Evolutionary conservation across 768 basidiomycete genomes (phyloP), one percentile per base, ranked within the genome.

Genomic region (Psilocybe sp.): DNA sequence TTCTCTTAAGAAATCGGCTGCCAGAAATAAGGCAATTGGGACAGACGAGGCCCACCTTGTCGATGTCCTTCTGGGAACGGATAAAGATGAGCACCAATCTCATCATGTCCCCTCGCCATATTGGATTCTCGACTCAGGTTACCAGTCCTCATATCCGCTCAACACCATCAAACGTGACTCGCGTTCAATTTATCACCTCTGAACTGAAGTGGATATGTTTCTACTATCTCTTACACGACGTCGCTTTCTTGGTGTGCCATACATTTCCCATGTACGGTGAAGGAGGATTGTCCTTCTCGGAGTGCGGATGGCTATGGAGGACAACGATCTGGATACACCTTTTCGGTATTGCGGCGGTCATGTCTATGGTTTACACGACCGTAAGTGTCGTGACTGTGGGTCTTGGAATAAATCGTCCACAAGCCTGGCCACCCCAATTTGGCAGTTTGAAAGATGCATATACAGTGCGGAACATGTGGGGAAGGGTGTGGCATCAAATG

Each of bases 401-500:
- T 10, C 5, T 53, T 2, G 60, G 66, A 0, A 37, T 64, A 6
- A 63, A 64, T 14, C 40, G 65, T 13, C 70, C 71, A 0, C 52
- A 58, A 15, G 64, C 67, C 28, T 78, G 75, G 74, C 72, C 73
- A 1, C 62, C 60, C 15, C 16, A 72, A 8, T 76, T 69, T 47
- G 71, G 72, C 73, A 69, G 51, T 70, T 71, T 1, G 23, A 28
- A 28, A 7, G 23, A 28, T 28, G 23, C 23, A 28, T 28, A 28
- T 28, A 28, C 23, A 28, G 46, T 77, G 12, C 66, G 70, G n/a
- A 61, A 62, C 5, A 63, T 70, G 19, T 76, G 74, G 75, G 67
- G 73, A 72, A 73, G 52, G 54, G 70, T 61, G 0, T 74, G 72
- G 71, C 73, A 75, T 50, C 73, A 75, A 46, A 49, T 61, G 32